Evolutionary conservation across 805 yeast genomes (phyloP).

Genomic region (Candida glaebosa): DNA sequence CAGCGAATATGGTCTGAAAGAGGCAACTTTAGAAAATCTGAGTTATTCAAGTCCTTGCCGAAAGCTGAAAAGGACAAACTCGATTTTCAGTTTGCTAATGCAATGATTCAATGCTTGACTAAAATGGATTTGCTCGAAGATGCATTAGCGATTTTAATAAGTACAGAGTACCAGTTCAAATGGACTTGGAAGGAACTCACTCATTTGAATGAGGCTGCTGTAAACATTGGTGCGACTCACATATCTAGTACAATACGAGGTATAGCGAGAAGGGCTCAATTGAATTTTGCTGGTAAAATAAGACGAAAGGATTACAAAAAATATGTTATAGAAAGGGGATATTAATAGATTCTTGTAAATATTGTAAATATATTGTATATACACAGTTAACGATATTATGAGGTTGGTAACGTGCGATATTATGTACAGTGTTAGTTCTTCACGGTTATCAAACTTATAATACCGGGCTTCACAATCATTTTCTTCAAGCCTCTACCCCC

Average conservation of each 20-base stretch:
- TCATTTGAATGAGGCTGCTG: slow-evolving; percentile 26
- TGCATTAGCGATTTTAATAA: slow-evolving; percentile 63
- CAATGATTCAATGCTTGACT: slow-evolving; percentile 61
- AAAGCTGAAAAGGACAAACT: slow-evolving; percentile 35
- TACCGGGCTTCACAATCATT: slow-evolving; percentile 51
- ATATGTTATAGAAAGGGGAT: slow-evolving; percentile 31
- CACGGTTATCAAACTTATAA: slow-evolving; percentile 38
- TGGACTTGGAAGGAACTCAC: slow-evolving; percentile 55
- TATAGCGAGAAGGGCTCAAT: slow-evolving; percentile 33
- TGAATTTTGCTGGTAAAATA: slow-evolving; percentile 36
- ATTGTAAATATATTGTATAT: slow-evolving; percentile 11
- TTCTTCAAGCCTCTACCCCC: slow-evolving; percentile 43
- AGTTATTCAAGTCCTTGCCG: slow-evolving; percentile 41
- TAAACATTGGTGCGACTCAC: slow-evolving; percentile 27
- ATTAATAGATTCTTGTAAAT: slow-evolving; percentile 15
- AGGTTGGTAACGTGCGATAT: background rate
- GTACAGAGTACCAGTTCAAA: slow-evolving; percentile 63
- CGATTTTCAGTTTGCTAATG: slow-evolving; percentile 69
- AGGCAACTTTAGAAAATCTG: slow-evolving; percentile 63
- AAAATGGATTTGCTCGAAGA: slow-evolving; percentile 57
- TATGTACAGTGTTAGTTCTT: slow-evolving; percentile 1
- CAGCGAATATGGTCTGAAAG: slow-evolving; percentile 73
- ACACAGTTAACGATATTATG: slow-evolving; percentile 8
- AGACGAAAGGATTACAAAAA: slow-evolving; percentile 30
- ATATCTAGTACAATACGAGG: slow-evolving; percentile 29